These are phyloP conservation scores for Skeletonema marinoi DNA, from an alignment of 108 stramenopile species.

Conservation along the genomic window DNA sequence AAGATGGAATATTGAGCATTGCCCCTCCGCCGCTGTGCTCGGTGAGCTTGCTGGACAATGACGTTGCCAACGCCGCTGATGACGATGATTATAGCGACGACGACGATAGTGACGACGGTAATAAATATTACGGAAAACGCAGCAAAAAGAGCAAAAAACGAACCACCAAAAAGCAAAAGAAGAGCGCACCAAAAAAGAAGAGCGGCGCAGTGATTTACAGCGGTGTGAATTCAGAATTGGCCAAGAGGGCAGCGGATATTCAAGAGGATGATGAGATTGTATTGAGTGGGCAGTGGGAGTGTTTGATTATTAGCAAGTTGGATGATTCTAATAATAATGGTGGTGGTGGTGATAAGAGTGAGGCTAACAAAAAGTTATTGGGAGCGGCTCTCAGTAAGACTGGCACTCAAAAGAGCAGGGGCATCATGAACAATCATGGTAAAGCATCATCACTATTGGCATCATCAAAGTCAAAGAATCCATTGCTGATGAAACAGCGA, in stretches of 20 bases:
- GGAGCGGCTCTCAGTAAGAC: background rate
- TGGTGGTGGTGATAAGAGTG: background rate
- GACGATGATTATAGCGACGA: conserved; percentile 22
- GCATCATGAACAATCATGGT: background rate
- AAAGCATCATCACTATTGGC: background rate
- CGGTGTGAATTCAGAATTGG: conserved; percentile 6
- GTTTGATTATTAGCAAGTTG: conserved; percentile 10
- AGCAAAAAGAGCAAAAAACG: conserved; percentile 3
- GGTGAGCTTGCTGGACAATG: background rate
- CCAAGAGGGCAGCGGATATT: background rate
- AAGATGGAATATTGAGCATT: conserved; percentile 64
- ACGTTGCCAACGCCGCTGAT: background rate
- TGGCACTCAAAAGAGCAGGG: background rate
- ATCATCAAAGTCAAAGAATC: background rate
- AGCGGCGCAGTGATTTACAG: conserved; percentile 12
- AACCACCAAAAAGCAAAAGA: background rate
- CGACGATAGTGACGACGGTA: conserved; percentile 12
- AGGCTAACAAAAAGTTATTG: background rate
- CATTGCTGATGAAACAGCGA: background rate
- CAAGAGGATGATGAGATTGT: conserved; percentile 13
- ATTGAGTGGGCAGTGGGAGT: conserved; percentile 38
- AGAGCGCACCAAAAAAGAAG: background rate
- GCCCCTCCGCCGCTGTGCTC: conserved; percentile 28
- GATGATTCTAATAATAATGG: background rate
- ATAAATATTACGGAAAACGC: conserved; percentile 3